phyloP scores from a whole-genome alignment of 495 filamentous ascomycete genomes.

The Tuber indicum region DNA sequence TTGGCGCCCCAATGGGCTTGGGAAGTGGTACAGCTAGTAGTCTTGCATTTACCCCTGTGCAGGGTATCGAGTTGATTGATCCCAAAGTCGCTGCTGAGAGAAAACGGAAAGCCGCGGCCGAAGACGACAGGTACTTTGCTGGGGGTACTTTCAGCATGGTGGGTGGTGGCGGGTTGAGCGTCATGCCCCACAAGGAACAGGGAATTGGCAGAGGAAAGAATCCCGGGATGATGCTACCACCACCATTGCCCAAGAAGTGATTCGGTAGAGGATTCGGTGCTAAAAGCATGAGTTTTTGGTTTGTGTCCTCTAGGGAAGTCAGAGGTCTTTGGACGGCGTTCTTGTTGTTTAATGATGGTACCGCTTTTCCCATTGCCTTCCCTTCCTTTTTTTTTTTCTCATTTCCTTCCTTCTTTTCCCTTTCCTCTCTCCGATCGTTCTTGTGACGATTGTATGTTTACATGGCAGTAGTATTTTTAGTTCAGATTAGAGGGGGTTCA shows the following conservation, averaged over 20 bases:
- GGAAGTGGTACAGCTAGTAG: slow-evolving; percentile 72
- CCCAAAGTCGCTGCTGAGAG: slow-evolving; percentile 80
- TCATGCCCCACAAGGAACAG: slow-evolving; percentile 52
- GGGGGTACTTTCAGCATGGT: slow-evolving; percentile 93
- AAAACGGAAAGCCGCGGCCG: slow-evolving; percentile 80
- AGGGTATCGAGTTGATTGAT: slow-evolving; percentile 92
- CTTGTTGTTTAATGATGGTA: slow-evolving; percentile 23
- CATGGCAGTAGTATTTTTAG: background rate
- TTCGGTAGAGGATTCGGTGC: background rate
- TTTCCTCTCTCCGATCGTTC: background rate
- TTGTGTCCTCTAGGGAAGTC: slow-evolving; percentile 15
- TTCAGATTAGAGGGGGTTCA: background rate
- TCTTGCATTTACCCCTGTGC: slow-evolving; percentile 87
- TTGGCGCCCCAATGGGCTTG: slow-evolving; percentile 47
- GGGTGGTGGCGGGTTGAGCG: slow-evolving; percentile 47
- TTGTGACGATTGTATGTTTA: background rate
- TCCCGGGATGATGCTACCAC: slow-evolving; percentile 38
- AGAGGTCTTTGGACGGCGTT: slow-evolving; percentile 6
- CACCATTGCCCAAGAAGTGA: slow-evolving; percentile 32
- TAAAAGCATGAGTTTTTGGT: slow-evolving; percentile 1
- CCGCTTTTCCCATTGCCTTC: slow-evolving; percentile 31
- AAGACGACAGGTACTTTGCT: slow-evolving; percentile 93
- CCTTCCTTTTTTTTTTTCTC: slow-evolving; percentile 22
- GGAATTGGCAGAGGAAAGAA: slow-evolving; percentile 50
- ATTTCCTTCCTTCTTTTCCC: slow-evolving; percentile 5